Base-by-base conservation (phyloP, 305 asterid genomes). In the Fraxinus albicans region DNA sequence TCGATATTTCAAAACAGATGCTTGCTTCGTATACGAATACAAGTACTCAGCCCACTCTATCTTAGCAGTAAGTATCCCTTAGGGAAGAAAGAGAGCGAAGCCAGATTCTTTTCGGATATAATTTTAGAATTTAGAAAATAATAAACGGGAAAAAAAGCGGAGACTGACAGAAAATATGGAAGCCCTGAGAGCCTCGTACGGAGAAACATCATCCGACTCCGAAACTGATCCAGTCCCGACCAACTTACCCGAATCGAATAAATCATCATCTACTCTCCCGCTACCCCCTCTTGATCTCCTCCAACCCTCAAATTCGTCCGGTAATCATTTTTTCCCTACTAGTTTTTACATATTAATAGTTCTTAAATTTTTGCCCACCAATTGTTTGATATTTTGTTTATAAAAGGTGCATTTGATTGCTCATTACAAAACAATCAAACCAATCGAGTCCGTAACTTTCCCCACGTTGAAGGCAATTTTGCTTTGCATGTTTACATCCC, bases 401-500 rank as follows among this genome's bases (percentile, higher is more conserved):
- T 82, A 72, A 80, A 83, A 93, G 99, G 88, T 81, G 4, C 86
- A 31, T 77, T 82, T 42, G 92, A 93, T 86, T 86, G 82, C 73
- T 84, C 84, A 5, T 35, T 69, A 8, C 89, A 84, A 82, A 83
- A 23, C 40, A 36, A 75, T 80, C 83, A 82, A 27, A 86, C 92
- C 70, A 91, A 80, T 86, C 90, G 98, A 81, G 88, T 92, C 81
- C 94, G 98, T 69, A 90, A 86, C 89, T 96, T 96, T 78, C 98
- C 98, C 79, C 99, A 96, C 42, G 89, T 91, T 4, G 95, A 93
- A 73, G 98, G 99, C 81, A 96, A 96, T 87, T 96, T 73, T 27
- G 97, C 99, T 73, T 79, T 96, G 85, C 99, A 96, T 84, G 95
- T 96, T 29, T 96, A 96, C 75, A 93, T 96, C 83, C 98, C 98